Conservation (phyloP, 78 protist species). For the Corallochytrium limacisporum region DNA sequence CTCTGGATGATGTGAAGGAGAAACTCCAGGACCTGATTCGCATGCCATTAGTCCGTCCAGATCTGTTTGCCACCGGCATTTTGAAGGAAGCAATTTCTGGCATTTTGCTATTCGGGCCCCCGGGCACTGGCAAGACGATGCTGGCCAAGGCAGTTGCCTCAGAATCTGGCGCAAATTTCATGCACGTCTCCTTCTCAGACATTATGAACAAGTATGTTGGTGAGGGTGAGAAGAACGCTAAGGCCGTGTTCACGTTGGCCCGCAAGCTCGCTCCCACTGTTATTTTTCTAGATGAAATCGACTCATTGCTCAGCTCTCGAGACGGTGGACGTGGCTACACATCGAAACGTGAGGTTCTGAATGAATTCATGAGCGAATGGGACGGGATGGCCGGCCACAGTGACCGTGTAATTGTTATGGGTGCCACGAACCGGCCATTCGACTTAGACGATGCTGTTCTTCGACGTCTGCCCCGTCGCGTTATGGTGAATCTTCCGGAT, state of each 20-base stretch:
- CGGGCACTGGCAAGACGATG: slow-evolving; percentile 82
- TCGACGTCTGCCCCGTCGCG: slow-evolving; percentile 37
- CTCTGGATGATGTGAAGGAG: slow-evolving; percentile 42
- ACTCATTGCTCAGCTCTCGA: background rate
- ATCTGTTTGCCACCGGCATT: slow-evolving; percentile 42
- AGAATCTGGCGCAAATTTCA: slow-evolving; percentile 60
- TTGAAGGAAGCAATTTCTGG: slow-evolving; percentile 67
- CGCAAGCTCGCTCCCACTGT: slow-evolving; percentile 60
- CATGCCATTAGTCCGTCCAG: slow-evolving; percentile 53
- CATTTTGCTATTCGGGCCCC: slow-evolving; percentile 76
- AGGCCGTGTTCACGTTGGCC: slow-evolving; percentile 10
- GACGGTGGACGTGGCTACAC: slow-evolving; percentile 20
- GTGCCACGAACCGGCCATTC: slow-evolving; percentile 70
- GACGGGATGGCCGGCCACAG: slow-evolving; percentile 38
- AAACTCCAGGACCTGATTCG: slow-evolving; percentile 62
- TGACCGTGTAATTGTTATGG: slow-evolving; percentile 38
- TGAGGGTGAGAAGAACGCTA: slow-evolving; percentile 44
- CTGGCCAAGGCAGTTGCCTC: slow-evolving; percentile 84
- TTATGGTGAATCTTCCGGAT: slow-evolving; percentile 51
- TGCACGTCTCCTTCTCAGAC: slow-evolving; percentile 41
- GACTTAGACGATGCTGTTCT: slow-evolving; percentile 35
- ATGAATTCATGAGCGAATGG: slow-evolving; percentile 38
- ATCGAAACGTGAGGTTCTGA: slow-evolving; percentile 37
- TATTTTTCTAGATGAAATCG: slow-evolving; percentile 74
- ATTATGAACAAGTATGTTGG: slow-evolving; percentile 66